Evolutionary conservation across 1,284 basidiomycete species (phyloP).

Genomic region (Heterobasidion occidentale): DNA sequence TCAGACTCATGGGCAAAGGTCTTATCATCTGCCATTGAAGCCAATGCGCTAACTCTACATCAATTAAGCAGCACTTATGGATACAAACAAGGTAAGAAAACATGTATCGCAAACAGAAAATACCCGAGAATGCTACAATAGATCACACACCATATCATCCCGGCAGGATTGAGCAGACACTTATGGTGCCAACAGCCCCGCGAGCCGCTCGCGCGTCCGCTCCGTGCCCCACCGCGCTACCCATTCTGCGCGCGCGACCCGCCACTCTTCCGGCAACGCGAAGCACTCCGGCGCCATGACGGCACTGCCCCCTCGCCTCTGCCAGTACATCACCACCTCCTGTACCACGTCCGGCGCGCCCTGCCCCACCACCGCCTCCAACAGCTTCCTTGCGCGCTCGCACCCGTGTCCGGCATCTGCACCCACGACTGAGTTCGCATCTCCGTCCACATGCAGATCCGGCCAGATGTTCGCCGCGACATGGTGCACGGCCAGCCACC

Average conservation of each 20-base stretch:
- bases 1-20: too few species aligned
- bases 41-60: too few species aligned
- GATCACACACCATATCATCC: too few species aligned
- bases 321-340: slow-evolving; percentile 49
- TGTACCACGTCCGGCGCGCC: slow-evolving; percentile 37
- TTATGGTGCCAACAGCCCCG: slow-evolving; percentile 11
- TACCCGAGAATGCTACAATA: too few species aligned
- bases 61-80: too few species aligned
- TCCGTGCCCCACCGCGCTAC: slow-evolving; percentile 13
- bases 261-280: slow-evolving; percentile 18
- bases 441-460: slow-evolving; percentile 31
- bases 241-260: slow-evolving; percentile 17
- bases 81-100: too few species aligned
- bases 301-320: slow-evolving; percentile 20
- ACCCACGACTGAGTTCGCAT: slow-evolving; percentile 1
- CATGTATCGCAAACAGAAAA: too few species aligned
- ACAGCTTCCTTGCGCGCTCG: slow-evolving; percentile 38
- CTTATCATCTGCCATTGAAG: too few species aligned
- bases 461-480: slow-evolving; percentile 72
- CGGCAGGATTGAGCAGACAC: too few species aligned
- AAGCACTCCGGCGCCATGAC: slow-evolving; percentile 35
- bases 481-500: slow-evolving; percentile 74
- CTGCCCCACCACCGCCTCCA: slow-evolving; percentile 45
- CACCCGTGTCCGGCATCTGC: slow-evolving; percentile 14
- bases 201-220: slow-evolving; percentile 13